Conservation (phyloP, 192 early-diverging fungal species). For the Tieghemiomyces parasiticus region DNA sequence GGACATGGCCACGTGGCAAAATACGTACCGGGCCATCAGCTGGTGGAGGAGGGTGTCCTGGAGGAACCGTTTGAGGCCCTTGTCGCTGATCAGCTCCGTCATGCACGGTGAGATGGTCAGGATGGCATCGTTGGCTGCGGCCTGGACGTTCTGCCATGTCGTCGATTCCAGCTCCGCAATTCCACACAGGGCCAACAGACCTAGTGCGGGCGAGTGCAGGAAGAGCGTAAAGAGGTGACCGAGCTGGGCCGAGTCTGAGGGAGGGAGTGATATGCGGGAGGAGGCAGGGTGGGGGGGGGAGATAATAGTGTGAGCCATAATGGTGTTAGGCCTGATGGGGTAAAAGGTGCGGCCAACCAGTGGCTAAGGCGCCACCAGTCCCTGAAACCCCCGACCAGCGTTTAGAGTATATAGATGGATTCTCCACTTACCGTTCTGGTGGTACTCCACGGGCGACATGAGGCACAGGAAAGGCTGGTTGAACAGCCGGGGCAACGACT, state of each 20-base stretch:
- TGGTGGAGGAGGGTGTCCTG: slow-evolving; percentile 87
- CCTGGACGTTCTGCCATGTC: slow-evolving; percentile 30
- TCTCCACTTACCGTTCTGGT: no score
- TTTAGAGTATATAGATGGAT: no score
- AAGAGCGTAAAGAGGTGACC: slow-evolving; percentile 93
- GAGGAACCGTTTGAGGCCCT: slow-evolving; percentile 53
- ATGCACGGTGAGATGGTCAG: slow-evolving; percentile 21
- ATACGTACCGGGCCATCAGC: slow-evolving; percentile 70
- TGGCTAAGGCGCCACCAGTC: no score
- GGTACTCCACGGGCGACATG: slow-evolving; percentile 81
- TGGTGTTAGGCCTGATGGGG: no score
- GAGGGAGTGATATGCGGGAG: no score
- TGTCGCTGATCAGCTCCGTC: slow-evolving; percentile 17
- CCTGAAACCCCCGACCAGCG: no score
- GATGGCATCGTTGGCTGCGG: slow-evolving; percentile 13
- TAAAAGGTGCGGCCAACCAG: no score
- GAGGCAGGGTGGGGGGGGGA: no score
- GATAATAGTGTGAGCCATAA: no score
- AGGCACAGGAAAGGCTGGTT: slow-evolving; percentile 74
- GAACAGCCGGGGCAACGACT: slow-evolving; percentile 75
- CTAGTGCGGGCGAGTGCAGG: slow-evolving; percentile 78
- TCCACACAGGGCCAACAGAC: slow-evolving; percentile 69
- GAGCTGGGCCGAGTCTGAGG: slow-evolving; percentile 44
- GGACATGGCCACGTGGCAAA: slow-evolving; percentile 52
- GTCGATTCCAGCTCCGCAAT: slow-evolving; percentile 39